A percentile compares a stretch with the other conserved stretches of the same genome.
Conservation (phyloP, 2,329 filamentous ascomycete genomes). For the Fusarium sp. region DNA sequence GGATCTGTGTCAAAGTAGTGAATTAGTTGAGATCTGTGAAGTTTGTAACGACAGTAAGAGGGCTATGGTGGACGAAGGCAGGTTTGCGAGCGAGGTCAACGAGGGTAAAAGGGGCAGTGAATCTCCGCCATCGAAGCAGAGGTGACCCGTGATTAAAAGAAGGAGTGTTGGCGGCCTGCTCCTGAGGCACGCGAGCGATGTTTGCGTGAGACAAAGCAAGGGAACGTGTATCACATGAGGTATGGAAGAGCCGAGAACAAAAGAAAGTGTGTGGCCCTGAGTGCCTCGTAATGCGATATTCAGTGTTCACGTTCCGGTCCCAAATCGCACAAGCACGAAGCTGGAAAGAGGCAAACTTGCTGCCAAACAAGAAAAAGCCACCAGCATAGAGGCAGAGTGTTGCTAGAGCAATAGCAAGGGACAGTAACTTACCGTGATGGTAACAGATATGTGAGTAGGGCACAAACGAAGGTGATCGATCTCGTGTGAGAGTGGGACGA, state of each 20-base stretch:
- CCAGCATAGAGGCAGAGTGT: not conserved
- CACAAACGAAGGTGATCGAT: conserved; percentile 42
- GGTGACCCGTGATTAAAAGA: conserved; percentile 30
- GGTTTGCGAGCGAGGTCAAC: conserved; percentile 19
- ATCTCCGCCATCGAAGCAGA: conserved; percentile 23
- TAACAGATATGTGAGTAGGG: conserved; percentile 41
- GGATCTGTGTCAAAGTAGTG: conserved; percentile 24
- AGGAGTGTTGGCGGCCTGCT: conserved; percentile 21
- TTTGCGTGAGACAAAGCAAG: conserved; percentile 51
- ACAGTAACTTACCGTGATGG: conserved; percentile 26
- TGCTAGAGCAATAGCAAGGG: conserved; percentile 4
- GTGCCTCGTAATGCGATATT: conserved; percentile 36
- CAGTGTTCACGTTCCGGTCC: conserved; percentile 19
- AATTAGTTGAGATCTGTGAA: conserved; percentile 23
- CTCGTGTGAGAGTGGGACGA: conserved; percentile 37
- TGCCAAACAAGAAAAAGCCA: conserved; percentile 3
- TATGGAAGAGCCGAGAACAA: conserved; percentile 38
- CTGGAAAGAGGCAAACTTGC: conserved; percentile 20
- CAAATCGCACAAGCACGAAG: conserved; percentile 13
- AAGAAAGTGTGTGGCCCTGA: conserved; percentile 26
- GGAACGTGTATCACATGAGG: conserved; percentile 43
- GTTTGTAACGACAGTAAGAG: conserved; percentile 22
- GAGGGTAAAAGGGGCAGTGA: conserved; percentile 26
- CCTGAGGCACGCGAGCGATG: conserved; percentile 39
- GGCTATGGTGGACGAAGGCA: conserved; percentile 21